These are phyloP conservation scores for Penicillium robsamsonii DNA, from an alignment of 495 filamentous ascomycete species.

Conservation along the genomic window DNA sequence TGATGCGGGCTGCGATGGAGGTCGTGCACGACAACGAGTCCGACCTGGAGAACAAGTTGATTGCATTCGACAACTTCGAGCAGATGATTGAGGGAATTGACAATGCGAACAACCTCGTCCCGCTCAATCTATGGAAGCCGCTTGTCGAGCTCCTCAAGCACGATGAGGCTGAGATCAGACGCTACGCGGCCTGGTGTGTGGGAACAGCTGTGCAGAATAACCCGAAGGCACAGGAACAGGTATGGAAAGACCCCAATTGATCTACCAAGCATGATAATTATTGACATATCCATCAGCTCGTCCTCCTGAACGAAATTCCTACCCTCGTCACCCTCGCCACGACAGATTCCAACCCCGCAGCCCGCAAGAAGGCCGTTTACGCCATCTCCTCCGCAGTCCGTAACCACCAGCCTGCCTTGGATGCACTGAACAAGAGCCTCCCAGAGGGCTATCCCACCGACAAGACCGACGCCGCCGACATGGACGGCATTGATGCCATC, in stretches of 20 bases:
- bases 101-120: conserved; percentile 89
- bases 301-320: conserved; percentile 68
- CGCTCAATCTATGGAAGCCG: conserved; percentile 75
- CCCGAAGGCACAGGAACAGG: conserved; percentile 71
- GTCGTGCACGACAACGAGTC: conserved; percentile 63
- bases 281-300: conserved; percentile 44
- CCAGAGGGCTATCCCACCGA: conserved; percentile 59
- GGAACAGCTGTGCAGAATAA: conserved; percentile 98
- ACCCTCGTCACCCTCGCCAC: conserved; percentile 64
- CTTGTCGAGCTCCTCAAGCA: conserved; percentile 65
- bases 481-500: conserved; percentile 76
- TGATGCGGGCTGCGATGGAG: conserved; percentile 81
- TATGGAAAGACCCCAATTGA: conserved; percentile 30
- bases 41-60: conserved; percentile 71
- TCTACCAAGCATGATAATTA: background rate
- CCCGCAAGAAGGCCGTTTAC: conserved; percentile 84
- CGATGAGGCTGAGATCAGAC: conserved; percentile 67
- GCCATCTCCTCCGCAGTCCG: conserved; percentile 79
- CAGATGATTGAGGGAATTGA: conserved; percentile 87
- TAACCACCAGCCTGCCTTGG: conserved; percentile 79
- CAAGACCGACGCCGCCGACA: conserved; percentile 71
- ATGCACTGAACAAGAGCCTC: conserved; percentile 59
- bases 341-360: conserved; percentile 55
- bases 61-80: conserved; percentile 95
- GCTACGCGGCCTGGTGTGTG: conserved; percentile 86